These are phyloP conservation scores for Raphanus raphanistrum DNA, from an alignment of 345 rosid genomes.

Conservation along the genomic window DNA sequence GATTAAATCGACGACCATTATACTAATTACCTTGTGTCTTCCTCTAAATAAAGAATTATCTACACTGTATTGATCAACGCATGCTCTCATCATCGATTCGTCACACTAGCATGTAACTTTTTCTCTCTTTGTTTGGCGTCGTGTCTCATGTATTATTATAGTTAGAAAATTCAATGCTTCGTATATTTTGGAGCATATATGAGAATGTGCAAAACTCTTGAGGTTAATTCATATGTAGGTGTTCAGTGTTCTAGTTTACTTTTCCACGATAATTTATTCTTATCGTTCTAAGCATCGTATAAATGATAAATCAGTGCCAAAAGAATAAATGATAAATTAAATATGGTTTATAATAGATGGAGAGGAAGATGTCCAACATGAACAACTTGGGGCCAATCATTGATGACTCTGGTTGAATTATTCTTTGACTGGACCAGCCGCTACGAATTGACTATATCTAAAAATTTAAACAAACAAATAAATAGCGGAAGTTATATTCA, in stretches of 20 bases:
- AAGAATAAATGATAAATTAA: not conserved
- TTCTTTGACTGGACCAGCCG: slow-evolving; percentile 40
- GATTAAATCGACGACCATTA: not conserved
- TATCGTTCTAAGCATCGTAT: not conserved
- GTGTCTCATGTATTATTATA: too few species aligned
- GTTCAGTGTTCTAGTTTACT: not conserved
- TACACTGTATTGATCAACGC: too few species aligned
- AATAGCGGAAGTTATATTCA: not conserved
- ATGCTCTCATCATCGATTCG: too few species aligned
- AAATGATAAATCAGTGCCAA: not conserved
- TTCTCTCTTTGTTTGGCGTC: too few species aligned
- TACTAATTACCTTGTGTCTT: not conserved
- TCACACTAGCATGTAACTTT: too few species aligned
- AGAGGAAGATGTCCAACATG: slow-evolving; percentile 38
- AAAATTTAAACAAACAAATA: slow-evolving; percentile 3
- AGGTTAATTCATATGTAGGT: not conserved
- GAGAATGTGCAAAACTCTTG: not conserved
- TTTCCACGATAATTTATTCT: not conserved
- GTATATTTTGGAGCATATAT: not conserved
- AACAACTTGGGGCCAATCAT: slow-evolving; percentile 31
- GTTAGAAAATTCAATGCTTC: not conserved
- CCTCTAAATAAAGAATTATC: not conserved
- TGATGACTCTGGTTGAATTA: slow-evolving; percentile 30
- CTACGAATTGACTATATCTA: slow-evolving; percentile 35
- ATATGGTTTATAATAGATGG: not conserved